Conservation (phyloP, 257 asterid genomes). For the Solanum habrochaites region DNA sequence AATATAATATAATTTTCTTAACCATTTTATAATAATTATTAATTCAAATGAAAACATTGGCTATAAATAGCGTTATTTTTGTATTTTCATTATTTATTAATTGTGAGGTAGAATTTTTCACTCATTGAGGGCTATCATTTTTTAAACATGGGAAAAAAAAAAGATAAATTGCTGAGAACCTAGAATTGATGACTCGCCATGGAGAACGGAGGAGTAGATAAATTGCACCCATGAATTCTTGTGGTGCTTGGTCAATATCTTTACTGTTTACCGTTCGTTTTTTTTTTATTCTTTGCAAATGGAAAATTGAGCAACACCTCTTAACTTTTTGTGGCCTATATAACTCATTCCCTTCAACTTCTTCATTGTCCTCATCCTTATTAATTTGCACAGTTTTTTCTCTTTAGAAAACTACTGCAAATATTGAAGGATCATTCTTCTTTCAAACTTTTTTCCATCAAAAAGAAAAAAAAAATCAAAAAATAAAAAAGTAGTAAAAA, state of each 20-base stretch:
- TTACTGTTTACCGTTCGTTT: neutral
- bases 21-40: too few relatives aligned
- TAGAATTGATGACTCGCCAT: neutral
- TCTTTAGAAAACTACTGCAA: conserved; percentile 24
- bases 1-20: too few relatives aligned
- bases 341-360: conserved; percentile 1
- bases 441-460: neutral
- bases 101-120: neutral
- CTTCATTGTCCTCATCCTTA: conserved; percentile 14
- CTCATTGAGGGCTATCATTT: neutral
- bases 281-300: neutral
- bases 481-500: conserved; percentile 1
- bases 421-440: conserved; percentile 19
- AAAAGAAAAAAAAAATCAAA: neutral
- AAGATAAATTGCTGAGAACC: neutral
- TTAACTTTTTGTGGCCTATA: conserved; percentile 8
- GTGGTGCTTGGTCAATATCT: neutral
- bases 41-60: too few relatives aligned
- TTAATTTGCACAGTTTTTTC: conserved; percentile 30
- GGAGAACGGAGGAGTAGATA: neutral
- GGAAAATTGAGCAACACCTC: neutral
- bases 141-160: too few relatives aligned
- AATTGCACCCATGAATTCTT: neutral
- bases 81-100: neutral
- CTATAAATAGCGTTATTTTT: too few relatives aligned